phyloP scores from a whole-genome alignment of 2,329 filamentous ascomycete species.

The Colletotrichum lindemuthianum region DNA sequence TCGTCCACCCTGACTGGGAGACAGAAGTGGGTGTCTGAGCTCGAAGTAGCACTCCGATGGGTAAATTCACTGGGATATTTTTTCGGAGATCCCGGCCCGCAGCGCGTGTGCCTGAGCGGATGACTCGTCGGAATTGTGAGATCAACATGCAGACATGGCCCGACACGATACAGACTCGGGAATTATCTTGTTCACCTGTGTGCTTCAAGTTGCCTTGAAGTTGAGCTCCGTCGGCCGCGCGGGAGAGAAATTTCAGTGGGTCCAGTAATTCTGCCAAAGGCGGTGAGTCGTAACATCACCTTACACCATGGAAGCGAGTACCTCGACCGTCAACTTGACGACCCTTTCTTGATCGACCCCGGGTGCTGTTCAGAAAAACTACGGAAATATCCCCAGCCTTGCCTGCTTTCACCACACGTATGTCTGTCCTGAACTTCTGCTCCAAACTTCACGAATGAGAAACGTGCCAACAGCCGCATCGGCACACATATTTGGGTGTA shows the following conservation, averaged over 20 bases:
- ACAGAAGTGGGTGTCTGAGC: background rate
- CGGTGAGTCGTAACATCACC: slow-evolving; percentile 20
- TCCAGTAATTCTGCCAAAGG: slow-evolving; percentile 32
- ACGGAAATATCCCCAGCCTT: no score
- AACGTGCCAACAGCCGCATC: no score
- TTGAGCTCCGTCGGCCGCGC: slow-evolving; percentile 8
- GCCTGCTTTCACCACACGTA: no score
- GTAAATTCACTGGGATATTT: background rate
- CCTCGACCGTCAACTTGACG: background rate
- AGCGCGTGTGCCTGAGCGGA: slow-evolving; percentile 26
- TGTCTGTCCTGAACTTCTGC: no score
- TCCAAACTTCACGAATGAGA: no score
- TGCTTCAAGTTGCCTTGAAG: slow-evolving; percentile 2
- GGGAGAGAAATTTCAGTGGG: slow-evolving; percentile 38
- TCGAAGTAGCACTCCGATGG: background rate
- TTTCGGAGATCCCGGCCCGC: slow-evolving; percentile 8
- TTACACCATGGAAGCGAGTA: background rate
- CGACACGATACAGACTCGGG: slow-evolving; percentile 8
- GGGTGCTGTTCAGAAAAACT: no score
- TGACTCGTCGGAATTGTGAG: slow-evolving; percentile 3
- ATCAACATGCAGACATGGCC: slow-evolving; percentile 26
- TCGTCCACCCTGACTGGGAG: background rate
- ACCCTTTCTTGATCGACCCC: no score
- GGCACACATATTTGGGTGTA: no score
- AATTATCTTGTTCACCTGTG: background rate